Evolutionary conservation across 2,329 filamentous ascomycete species (phyloP).

Genomic region (Curvularia sp.): DNA sequence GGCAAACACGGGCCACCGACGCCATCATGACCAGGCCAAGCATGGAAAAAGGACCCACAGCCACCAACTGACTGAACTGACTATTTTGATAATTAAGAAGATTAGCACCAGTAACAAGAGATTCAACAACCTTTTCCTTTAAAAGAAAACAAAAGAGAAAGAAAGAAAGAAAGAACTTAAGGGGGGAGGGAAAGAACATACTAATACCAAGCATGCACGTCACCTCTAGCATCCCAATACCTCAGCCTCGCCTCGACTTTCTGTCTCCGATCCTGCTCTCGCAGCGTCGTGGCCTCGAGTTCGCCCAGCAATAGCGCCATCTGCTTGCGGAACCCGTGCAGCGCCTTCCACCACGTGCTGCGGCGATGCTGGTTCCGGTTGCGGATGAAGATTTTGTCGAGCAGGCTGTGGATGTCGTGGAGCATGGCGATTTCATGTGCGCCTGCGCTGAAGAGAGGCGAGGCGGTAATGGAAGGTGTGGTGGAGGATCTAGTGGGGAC

Average conservation of each 20-base stretch:
- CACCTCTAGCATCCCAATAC: slow-evolving; percentile 51
- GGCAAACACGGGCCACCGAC: slow-evolving; percentile 51
- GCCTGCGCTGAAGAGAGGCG: slow-evolving; percentile 28
- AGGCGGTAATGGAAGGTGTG: slow-evolving; percentile 29
- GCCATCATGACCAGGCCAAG: slow-evolving; percentile 56
- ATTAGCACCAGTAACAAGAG: slow-evolving; percentile 8
- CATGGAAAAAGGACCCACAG: slow-evolving; percentile 55
- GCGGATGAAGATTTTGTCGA: slow-evolving; percentile 78
- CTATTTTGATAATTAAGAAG: slow-evolving; percentile 16
- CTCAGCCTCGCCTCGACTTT: slow-evolving; percentile 43
- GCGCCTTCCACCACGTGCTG: slow-evolving; percentile 80
- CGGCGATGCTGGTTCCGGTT: slow-evolving; percentile 91
- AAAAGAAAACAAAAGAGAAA: background rate
- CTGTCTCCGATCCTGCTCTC: slow-evolving; percentile 19
- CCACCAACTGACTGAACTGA: slow-evolving; percentile 56
- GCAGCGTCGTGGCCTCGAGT: slow-evolving; percentile 26
- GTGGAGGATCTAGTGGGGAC: slow-evolving; percentile 3
- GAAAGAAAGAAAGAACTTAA: too few species aligned
- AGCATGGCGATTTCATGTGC: slow-evolving; percentile 44
- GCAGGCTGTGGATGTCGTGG: slow-evolving; percentile 59
- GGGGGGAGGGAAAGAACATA: slow-evolving; percentile 33
- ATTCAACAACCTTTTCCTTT: background rate
- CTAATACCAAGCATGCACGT: slow-evolving; percentile 48
- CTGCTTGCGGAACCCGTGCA: slow-evolving; percentile 74
- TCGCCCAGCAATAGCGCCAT: slow-evolving; percentile 61